Percentiles rank a stretch among this genome's conserved stretches.
phyloP scores from a whole-genome alignment of 2,329 filamentous ascomycete species.

The Exophiala sp. region DNA sequence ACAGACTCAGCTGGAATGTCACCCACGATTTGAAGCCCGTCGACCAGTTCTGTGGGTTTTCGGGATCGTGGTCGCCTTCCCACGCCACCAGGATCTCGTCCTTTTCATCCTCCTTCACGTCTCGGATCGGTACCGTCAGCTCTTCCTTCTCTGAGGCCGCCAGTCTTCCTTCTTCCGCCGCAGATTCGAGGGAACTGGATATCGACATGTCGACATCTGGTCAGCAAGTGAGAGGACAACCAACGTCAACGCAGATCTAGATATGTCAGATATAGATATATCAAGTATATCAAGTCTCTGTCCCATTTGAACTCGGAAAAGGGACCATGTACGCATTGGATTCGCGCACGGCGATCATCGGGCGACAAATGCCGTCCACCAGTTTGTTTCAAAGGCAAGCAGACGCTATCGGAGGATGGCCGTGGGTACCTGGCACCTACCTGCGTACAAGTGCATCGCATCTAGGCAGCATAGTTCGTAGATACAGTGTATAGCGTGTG shows the following conservation, averaged over 20 bases:
- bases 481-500: neutral
- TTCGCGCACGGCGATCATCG: too few species aligned
- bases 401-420: neutral
- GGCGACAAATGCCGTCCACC: neutral
- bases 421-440: too few species aligned
- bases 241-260: neutral
- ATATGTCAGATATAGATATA: too few species aligned
- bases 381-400: neutral
- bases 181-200: neutral
- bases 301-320: too few species aligned
- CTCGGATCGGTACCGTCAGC: neutral
- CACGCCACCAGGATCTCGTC: constrained; percentile 13
- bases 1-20: constrained; percentile 46
- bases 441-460: too few species aligned
- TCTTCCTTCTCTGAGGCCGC: neutral
- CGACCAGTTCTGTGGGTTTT: constrained; percentile 47
- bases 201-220: neutral
- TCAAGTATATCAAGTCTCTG: too few species aligned
- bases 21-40: constrained; percentile 43
- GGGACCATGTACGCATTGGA: neutral
- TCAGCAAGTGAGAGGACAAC: neutral
- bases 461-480: too few species aligned
- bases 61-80: constrained; percentile 17
- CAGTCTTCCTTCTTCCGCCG: neutral
- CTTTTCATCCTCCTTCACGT: neutral